Evolutionary conservation across 805 yeast species (phyloP).

Genomic region (Kregervanrija delftensis): DNA sequence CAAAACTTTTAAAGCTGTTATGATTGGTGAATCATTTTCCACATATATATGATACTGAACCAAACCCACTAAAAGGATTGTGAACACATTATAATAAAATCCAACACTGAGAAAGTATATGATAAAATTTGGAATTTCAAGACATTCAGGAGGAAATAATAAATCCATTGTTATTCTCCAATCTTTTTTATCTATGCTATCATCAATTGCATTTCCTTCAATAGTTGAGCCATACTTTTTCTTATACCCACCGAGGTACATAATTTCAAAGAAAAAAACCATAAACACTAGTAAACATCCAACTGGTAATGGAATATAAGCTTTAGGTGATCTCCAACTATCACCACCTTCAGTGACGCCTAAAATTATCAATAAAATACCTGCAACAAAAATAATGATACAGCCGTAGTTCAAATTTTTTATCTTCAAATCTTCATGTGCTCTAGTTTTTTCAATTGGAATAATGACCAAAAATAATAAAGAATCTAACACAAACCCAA

Average conservation of each 20-base stretch:
- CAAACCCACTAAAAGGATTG: conserved; percentile 4
- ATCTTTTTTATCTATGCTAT: conserved; percentile 7
- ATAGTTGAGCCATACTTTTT: conserved; percentile 1
- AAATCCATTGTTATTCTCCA: conserved; percentile 15
- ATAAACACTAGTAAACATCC: conserved; percentile 28
- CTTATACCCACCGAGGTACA: conserved; percentile 12
- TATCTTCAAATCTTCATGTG: conserved; percentile 14
- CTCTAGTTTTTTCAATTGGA: conserved; percentile 23
- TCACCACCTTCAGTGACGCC: conserved; percentile 42
- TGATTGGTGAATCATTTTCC: conserved; percentile 24
- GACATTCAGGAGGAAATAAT: conserved; percentile 17
- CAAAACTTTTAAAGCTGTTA: conserved; percentile 31
- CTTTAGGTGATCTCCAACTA: conserved; percentile 33
- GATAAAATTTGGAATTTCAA: conserved; percentile 16
- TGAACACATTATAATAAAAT: conserved; percentile 5
- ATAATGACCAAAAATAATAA: conserved; percentile 20
- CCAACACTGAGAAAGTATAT: conserved; percentile 9
- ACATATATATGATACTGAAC: conserved; percentile 23
- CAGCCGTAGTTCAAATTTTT: conserved; percentile 32
- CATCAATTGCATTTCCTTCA: background rate
- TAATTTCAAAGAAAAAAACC: conserved; percentile 27
- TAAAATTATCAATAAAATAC: conserved; percentile 31
- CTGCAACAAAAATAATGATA: conserved; percentile 26
- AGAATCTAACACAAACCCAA: conserved; percentile 13
- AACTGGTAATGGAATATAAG: conserved; percentile 34